Evolutionary conservation across 1,139 yeast genomes (phyloP), one percentile per base, ranked within the genome.

Genomic region (Zhuliangozyma blackwelliae): DNA sequence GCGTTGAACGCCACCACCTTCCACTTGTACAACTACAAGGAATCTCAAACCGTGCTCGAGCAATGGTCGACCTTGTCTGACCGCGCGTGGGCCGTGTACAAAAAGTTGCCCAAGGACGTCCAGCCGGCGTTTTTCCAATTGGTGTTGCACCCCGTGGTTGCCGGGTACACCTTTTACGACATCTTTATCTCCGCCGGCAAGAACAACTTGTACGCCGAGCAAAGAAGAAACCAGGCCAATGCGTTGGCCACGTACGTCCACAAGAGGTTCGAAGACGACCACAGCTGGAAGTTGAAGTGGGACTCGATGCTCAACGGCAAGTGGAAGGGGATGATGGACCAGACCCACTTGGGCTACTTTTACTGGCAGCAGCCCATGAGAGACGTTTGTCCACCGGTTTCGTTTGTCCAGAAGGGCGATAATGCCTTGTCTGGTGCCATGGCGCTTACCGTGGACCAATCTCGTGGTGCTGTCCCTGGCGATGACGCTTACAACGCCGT

Each of bases 301-400:
- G 50, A 47, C 31, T 33, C 35, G 3, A 16, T 36, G 21, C 42
- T 44, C 27, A 40, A 44, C 34, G 47, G 49, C 12, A 47, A 47
- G 37, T 47, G 50, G 50, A 36, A 37, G 16, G 47, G 46, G 27
- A 41, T 47, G 40, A 47, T 47, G 50, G 50, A 47, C 35, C 50
- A 47, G 34, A 40, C 50, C 8, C 52, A 48, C 34, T 31, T 48
- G 10, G 49, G 51, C n/a, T 48, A 45, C 37, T 32, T 35, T 22
- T 46, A 44, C 32, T 48, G 51, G 51, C 52, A 48, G 39, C 43
- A 46, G n/a, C 52, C 52, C 11, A 38, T 45, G 41, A 37, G 48
- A 31, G 43, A 48, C 32, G 31, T 40, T 8, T 39, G 45, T 41
- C 52, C 52, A 11, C 38, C 36, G 9, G 40, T 48, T 20, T 32